Base-by-base conservation (phyloP, 208 protist genomes). In the Leishmania tropica region DNA sequence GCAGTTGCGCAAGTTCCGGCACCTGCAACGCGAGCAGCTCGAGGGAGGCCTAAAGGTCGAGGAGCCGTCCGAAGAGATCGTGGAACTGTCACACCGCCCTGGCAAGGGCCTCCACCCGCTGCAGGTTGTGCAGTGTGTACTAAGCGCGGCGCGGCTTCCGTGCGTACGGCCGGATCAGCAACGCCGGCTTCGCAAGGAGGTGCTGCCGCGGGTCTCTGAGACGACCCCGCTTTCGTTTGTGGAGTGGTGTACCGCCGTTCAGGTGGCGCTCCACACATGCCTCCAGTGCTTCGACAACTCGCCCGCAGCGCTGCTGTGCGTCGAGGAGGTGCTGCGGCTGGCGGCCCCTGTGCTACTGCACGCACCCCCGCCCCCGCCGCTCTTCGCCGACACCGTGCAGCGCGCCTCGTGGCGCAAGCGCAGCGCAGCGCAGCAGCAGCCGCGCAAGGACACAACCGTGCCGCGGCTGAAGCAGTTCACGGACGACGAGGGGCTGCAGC, bases 121-220 rank as follows among this genome's bases (percentile, higher is more conserved):
- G 21, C 82, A 89, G 53, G 76, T 93, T 24, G 88, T 95, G n/a
- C 91, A 95, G 85, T 95, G 91, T 77, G 88, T 96, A 60, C 54
- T 95, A 62, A 68, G 81, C 54, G 93, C 88, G 31, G 86, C 92
- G 15, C 88, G 86, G 73, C 82, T 93, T 28, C 90, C 92, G 31
- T 81, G 75, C 64, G 85, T 98, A 47, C 83, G 87, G 31, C 56
- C 74, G 17, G 74, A 48, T 65, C 83, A 88, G n/a, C 92, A 97
- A 78, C 88, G 91, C 40, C 81, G 77, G 17, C 83, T 98, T 68
- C 91, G 95, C 72, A 86, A 87, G 77, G 83, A 90, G 67, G 83
- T 98, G 37, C 81, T 98, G 37, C 86, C 87, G 35, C 70, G 40
- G 24, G 87, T 95, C 48, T 85, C 81, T 8, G 80, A 71, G 48